Evolutionary conservation across 352 stramenopile species (phyloP).

Genomic region (Globisporangium spinosum): DNA sequence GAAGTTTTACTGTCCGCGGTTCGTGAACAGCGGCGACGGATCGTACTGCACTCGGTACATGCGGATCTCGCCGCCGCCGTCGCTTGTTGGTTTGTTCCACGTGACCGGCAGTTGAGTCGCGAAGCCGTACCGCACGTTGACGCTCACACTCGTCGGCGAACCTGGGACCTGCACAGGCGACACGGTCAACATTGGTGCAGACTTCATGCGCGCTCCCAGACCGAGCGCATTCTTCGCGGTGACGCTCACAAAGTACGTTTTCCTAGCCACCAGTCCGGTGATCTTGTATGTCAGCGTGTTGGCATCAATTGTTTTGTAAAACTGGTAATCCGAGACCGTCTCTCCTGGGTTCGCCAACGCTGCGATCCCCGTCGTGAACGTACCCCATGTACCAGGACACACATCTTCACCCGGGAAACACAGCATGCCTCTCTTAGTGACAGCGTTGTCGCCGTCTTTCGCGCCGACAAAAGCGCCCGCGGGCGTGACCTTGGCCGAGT

Average conservation of each 20-base stretch:
- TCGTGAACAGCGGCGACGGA: slow-evolving; percentile 60
- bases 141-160: slow-evolving; percentile 53
- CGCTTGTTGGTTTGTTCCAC: slow-evolving; percentile 46
- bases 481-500: slow-evolving; percentile 58
- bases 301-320: slow-evolving; percentile 67
- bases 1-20: slow-evolving; percentile 53
- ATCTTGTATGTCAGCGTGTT: slow-evolving; percentile 66
- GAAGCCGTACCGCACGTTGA: slow-evolving; percentile 76
- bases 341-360: slow-evolving; percentile 41
- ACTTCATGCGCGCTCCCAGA: slow-evolving; percentile 35
- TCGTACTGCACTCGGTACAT: slow-evolving; percentile 85
- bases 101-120: slow-evolving; percentile 59
- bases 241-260: slow-evolving; percentile 85
- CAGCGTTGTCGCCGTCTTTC: slow-evolving; percentile 80
- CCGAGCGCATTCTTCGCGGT: slow-evolving; percentile 86
- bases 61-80: slow-evolving; percentile 53
- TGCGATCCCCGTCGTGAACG: slow-evolving; percentile 32
- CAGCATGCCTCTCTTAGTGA: slow-evolving; percentile 32
- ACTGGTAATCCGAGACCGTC: slow-evolving; percentile 52
- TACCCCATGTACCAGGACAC: slow-evolving; percentile 49
- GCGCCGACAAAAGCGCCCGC: slow-evolving; percentile 40
- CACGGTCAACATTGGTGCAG: slow-evolving; percentile 41
- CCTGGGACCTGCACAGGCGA: slow-evolving; percentile 77
- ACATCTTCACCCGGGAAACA: slow-evolving; percentile 46
- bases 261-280: slow-evolving; percentile 56